These are phyloP conservation scores for Silene latifolia DNA, from an alignment of 148 eudicot genomes.

Conservation along the genomic window DNA sequence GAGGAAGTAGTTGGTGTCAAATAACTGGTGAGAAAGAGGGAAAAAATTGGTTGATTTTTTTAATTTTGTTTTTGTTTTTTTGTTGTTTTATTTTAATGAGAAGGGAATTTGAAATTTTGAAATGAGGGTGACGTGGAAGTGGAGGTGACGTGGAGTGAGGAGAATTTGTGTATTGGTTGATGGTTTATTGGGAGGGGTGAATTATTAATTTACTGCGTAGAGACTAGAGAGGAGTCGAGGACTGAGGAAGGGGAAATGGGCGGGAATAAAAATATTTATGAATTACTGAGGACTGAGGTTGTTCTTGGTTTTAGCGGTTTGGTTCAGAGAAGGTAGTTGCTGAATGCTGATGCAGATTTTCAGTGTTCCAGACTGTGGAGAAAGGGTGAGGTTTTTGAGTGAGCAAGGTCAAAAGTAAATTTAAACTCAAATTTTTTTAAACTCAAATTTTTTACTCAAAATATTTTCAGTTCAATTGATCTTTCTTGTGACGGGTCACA, in stretches of 20 bases:
- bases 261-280: conserved; percentile 15
- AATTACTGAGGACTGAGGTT: conserved; percentile 1
- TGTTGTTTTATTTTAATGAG: background rate
- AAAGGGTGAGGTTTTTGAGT: conserved; percentile 12
- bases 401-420: background rate
- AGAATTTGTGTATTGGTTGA: background rate
- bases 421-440: too few relatives aligned
- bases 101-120: conserved; percentile 20
- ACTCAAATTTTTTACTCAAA: too few relatives aligned
- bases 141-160: conserved; percentile 17
- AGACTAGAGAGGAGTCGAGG: background rate
- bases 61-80: background rate
- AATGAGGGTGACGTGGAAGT: conserved; percentile 26
- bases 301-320: background rate
- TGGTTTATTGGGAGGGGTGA: background rate
- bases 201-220: background rate
- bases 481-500: too few relatives aligned
- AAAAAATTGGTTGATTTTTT: background rate
- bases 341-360: conserved; percentile 3
- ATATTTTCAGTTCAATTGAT: too few relatives aligned
- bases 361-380: conserved; percentile 3
- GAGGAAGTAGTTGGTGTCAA: conserved; percentile 13
- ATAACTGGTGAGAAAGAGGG: conserved; percentile 21
- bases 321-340: background rate
- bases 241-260: conserved; percentile 11